Evolutionary conservation across 2,329 filamentous ascomycete genomes (phyloP), one percentile per base, ranked within the genome.

Genomic region (Eutypa lata): DNA sequence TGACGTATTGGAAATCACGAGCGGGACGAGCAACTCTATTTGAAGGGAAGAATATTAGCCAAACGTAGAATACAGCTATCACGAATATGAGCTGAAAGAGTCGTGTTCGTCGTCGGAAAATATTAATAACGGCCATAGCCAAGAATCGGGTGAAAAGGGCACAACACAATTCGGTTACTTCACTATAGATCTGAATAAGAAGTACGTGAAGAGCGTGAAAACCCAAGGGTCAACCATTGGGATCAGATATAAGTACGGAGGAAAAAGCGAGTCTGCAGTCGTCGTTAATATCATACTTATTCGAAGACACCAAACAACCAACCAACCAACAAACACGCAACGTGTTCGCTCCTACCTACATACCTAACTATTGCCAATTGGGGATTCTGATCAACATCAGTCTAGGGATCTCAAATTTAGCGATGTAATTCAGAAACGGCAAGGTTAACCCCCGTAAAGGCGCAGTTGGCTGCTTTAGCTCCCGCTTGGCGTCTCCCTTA

Each of bases 1-100:
- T 61, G 18, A 67, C 63, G 37, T 58, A 68, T 47, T 54, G 55
- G 51, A 63, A 65, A 38, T 61, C 58, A 55, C 56, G 65, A n/a
- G 61, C 55, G 33, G 60, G 42, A 5, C 0, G 13, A 26, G 21
- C 56, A 26, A 63, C 54, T 55, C 40, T 51, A 8, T 50, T 55
- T 31, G 64, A 59, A 52, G 63, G 61, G 8, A 66, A 40, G 45
- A 66, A 56, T 35, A 57, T 59, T 55, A 65, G 50, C 40, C 66
- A 55, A 7, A 66, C 59, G 52, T 65, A 67, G 2, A 67, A 26
- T 18, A 59, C 31, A 21, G 57, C 40, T 31, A 62, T 50, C 47
- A 61, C n/a, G 16, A 58, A 22, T 16, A 63, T 24, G 16, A 56
- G 51, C 44, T 53, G 50, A 28, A 53, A 26, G 47, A 66, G 47